Evolutionary conservation across 2,329 filamentous ascomycete species (phyloP).

Genomic region (Aspergillus sp.): DNA sequence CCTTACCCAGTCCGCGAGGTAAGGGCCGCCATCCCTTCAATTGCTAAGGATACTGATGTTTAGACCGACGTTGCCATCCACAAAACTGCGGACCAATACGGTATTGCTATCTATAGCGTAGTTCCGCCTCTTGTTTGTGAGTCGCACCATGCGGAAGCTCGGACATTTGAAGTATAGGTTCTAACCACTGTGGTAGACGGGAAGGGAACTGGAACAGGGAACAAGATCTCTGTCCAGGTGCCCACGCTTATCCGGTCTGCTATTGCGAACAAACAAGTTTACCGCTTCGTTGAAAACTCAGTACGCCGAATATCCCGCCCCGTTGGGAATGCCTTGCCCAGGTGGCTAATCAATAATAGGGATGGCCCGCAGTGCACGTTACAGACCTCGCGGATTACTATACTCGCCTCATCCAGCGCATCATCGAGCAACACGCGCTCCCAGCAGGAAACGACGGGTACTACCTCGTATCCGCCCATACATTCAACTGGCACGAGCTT

Average conservation of each 20-base stretch:
- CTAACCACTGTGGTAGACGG: neutral
- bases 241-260: neutral
- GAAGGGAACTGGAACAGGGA: neutral
- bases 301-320: neutral
- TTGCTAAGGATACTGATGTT: neutral
- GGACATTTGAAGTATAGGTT: too few relatives aligned
- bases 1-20: neutral
- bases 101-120: neutral
- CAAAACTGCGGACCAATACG: neutral
- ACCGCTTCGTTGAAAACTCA: neutral
- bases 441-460: neutral
- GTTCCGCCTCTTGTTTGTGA: neutral
- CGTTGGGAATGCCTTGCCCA: too few relatives aligned
- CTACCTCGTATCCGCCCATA: neutral
- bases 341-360: neutral
- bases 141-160: too few relatives aligned
- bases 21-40: neutral
- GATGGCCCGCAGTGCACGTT: neutral
- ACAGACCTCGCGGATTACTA: neutral
- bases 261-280: neutral
- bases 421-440: neutral
- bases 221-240: neutral
- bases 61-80: neutral
- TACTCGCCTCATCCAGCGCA: neutral
- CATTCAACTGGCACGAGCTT: neutral